phyloP scores from a whole-genome alignment of 1,284 basidiomycete genomes.

The Puccinia triticina region DNA sequence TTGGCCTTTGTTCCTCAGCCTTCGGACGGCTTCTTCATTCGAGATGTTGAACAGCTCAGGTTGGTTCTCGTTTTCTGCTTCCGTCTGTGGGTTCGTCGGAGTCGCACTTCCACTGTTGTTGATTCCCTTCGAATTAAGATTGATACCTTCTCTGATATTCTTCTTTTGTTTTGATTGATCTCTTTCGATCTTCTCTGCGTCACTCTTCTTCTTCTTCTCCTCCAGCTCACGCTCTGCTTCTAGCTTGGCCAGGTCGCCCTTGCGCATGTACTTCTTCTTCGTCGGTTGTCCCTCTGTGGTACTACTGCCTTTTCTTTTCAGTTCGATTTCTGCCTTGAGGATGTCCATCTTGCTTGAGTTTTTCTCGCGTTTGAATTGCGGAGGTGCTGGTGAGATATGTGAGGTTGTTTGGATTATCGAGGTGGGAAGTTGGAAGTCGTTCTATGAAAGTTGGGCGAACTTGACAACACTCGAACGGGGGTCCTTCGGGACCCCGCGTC shows the following conservation, averaged over 20 bases:
- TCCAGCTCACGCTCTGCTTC: constrained; percentile 65
- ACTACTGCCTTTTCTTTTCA: constrained; percentile 9
- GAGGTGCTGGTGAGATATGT: neutral
- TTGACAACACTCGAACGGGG: too few relatives aligned
- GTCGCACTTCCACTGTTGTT: constrained; percentile 9
- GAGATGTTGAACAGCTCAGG: constrained; percentile 82
- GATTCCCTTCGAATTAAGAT: neutral
- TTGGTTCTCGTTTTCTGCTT: constrained; percentile 24
- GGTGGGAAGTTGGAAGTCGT: too few relatives aligned
- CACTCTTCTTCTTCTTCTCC: constrained; percentile 66
- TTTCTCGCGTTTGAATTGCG: neutral
- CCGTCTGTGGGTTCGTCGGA: neutral
- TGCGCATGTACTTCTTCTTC: constrained; percentile 80
- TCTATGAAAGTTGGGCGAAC: too few relatives aligned
- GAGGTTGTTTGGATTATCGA: neutral
- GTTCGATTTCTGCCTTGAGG: constrained; percentile 46
- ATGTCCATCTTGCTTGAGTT: constrained; percentile 5
- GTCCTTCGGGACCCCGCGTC: too few relatives aligned
- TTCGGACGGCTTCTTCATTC: constrained; percentile 84
- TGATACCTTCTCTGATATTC: constrained; percentile 11
- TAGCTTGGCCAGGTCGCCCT: constrained; percentile 67
- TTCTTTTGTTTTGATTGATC: constrained; percentile 40
- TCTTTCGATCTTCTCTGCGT: constrained; percentile 38
- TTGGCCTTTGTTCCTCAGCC: constrained; percentile 86
- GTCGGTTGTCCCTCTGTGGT: constrained; percentile 58